Conservation (phyloP, 345 rosid genomes). For the Litchi chinensis region DNA sequence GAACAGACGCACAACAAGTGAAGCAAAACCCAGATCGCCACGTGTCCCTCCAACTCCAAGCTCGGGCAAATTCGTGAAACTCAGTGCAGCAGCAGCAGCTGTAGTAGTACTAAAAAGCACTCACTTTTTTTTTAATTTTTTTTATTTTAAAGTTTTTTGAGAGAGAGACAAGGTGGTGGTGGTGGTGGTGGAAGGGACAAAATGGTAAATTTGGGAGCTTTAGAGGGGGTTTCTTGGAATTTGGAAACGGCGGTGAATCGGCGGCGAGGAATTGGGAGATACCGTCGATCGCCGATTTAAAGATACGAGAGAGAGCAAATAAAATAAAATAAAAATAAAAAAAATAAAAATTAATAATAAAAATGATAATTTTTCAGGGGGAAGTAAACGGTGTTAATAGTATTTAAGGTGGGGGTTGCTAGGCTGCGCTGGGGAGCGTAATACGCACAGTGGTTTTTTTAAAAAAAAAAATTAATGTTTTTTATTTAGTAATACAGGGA, state of each 20-base stretch:
- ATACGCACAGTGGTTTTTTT: constrained; percentile 23
- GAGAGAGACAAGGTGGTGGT: neutral
- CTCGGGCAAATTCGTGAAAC: constrained; percentile 53
- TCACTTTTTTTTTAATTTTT: neutral
- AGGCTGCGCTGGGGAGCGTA: constrained; percentile 34
- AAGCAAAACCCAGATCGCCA: constrained; percentile 62
- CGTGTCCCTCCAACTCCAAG: constrained; percentile 44
- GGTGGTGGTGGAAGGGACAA: constrained; percentile 17
- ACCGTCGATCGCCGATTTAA: constrained; percentile 55
- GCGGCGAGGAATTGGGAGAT: constrained; percentile 42
- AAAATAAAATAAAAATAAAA: constrained; percentile 22
- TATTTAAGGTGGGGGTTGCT: constrained; percentile 44
- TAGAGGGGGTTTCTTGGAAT: neutral
- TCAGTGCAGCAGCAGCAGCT: constrained; percentile 19
- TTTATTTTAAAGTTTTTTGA: neutral
- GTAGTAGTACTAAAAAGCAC: neutral
- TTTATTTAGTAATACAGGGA: neutral
- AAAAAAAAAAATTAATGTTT: neutral
- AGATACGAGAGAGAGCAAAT: constrained; percentile 19
- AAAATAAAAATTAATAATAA: constrained; percentile 24
- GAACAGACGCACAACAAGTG: constrained; percentile 41
- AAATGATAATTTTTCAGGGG: constrained; percentile 47
- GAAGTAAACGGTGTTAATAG: constrained; percentile 53
- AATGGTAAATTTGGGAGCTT: constrained; percentile 28
- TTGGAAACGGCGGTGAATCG: constrained; percentile 25